Conservation (phyloP, 1,139 yeast genomes). For the Scheffersomyces lignicola region DNA sequence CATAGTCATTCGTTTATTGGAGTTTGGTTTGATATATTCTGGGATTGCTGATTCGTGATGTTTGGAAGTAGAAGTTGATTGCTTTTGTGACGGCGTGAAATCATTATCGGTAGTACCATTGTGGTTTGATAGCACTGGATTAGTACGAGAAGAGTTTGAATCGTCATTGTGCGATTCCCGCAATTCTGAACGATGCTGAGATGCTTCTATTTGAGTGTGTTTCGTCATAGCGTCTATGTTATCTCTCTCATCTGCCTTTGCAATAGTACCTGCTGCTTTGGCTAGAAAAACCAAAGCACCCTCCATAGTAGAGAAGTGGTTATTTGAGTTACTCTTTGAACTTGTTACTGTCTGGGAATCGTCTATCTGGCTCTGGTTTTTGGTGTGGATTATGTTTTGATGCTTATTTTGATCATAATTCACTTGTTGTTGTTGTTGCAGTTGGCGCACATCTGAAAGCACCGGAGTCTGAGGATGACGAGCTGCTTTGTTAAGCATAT, state of each 20-base stretch:
- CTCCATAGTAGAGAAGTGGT: slow-evolving; percentile 51
- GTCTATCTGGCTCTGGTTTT: slow-evolving; percentile 5
- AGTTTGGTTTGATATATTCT: slow-evolving; percentile 15
- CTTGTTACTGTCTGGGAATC: slow-evolving; percentile 2
- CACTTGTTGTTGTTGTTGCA: slow-evolving; percentile 3
- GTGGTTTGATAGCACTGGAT: too few species aligned
- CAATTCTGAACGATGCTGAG: neutral
- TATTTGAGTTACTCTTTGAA: slow-evolving; percentile 8
- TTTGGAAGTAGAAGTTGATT: slow-evolving; percentile 5
- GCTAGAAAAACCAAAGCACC: slow-evolving; percentile 73
- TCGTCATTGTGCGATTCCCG: too few species aligned
- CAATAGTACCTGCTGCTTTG: slow-evolving; percentile 72
- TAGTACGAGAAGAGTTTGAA: too few species aligned
- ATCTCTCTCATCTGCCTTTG: slow-evolving; percentile 65
- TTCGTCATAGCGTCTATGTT: slow-evolving; percentile 63
- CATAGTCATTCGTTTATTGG: slow-evolving; percentile 17
- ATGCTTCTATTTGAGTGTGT: slow-evolving; percentile 47
- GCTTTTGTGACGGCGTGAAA: slow-evolving; percentile 2
- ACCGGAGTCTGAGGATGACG: slow-evolving; percentile 4
- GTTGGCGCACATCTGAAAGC: slow-evolving; percentile 1
- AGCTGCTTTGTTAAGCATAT: slow-evolving; percentile 2
- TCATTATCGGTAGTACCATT: neutral
- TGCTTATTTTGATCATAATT: too few species aligned
- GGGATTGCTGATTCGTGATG: slow-evolving; percentile 11
- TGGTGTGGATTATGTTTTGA: slow-evolving; percentile 2